A percentile compares a stretch with the other conserved stretches of the same genome.
phyloP scores from a whole-genome alignment of 305 asterid species.

The Plantago rigida region DNA sequence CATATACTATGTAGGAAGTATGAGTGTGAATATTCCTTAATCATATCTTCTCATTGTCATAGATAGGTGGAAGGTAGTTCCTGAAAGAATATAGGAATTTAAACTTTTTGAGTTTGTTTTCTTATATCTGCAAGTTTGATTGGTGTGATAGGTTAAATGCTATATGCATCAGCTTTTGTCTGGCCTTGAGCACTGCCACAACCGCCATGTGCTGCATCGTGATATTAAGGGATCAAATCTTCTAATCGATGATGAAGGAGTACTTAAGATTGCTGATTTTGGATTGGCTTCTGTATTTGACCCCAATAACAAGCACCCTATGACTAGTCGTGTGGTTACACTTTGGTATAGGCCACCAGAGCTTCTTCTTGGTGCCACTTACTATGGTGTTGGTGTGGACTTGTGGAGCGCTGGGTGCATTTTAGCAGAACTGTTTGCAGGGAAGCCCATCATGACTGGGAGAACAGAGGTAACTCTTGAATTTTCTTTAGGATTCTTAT shows the following conservation, averaged over 20 bases:
- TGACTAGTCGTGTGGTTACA: conserved; percentile 91
- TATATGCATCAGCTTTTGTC: conserved; percentile 65
- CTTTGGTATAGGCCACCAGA: conserved; percentile 93
- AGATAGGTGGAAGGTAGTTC: neutral
- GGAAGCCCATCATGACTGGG: conserved; percentile 89
- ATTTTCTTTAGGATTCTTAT: neutral
- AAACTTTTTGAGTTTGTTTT: conserved; percentile 22
- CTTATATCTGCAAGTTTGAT: conserved; percentile 25
- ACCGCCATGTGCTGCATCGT: conserved; percentile 68
- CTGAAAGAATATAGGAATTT: neutral
- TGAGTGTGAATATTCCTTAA: neutral
- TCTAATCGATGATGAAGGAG: conserved; percentile 62
- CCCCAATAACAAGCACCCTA: conserved; percentile 67
- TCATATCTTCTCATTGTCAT: neutral
- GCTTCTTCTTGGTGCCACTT: conserved; percentile 81
- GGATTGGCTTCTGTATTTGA: conserved; percentile 77
- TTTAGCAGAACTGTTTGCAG: conserved; percentile 78
- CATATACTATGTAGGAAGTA: too few species aligned
- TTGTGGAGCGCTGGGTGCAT: conserved; percentile 95
- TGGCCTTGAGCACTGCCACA: conserved; percentile 88
- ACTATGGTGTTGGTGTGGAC: conserved; percentile 81
- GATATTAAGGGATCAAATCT: conserved; percentile 91
- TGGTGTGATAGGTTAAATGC: conserved; percentile 68
- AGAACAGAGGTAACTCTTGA: conserved; percentile 68
- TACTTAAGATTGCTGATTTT: conserved; percentile 81